phyloP scores from a whole-genome alignment of 2,329 filamentous ascomycete genomes.

The Fusarium nelsonii region DNA sequence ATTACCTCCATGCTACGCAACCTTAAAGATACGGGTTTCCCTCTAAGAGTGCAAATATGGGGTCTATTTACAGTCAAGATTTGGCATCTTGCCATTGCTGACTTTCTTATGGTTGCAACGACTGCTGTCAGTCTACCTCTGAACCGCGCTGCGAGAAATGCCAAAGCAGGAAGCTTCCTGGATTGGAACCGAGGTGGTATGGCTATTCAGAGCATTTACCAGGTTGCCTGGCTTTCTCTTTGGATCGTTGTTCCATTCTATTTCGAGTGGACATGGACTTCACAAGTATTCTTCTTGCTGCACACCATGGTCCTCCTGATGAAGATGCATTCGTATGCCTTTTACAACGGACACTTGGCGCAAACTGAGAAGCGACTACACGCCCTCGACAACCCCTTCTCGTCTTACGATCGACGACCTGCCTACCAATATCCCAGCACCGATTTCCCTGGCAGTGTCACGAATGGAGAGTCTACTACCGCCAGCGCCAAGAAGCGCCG shows the following conservation, averaged over 20 bases:
- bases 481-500: conserved; percentile 44
- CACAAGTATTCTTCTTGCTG: conserved; percentile 93
- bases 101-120: conserved; percentile 84
- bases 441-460: conserved; percentile 60
- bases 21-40: conserved; percentile 91
- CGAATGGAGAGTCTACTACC: conserved; percentile 39
- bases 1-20: conserved; percentile 94
- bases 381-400: conserved; percentile 80
- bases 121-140: conserved; percentile 80
- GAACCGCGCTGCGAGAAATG: conserved; percentile 73
- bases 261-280: conserved; percentile 94
- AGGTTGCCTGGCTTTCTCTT: conserved; percentile 80
- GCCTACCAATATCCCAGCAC: conserved; percentile 81
- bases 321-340: conserved; percentile 99
- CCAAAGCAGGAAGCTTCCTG: conserved; percentile 63
- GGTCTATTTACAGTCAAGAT: conserved; percentile 88
- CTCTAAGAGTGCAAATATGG: conserved; percentile 89
- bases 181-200: conserved; percentile 85
- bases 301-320: conserved; percentile 93
- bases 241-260: conserved; percentile 90
- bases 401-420: conserved; percentile 71
- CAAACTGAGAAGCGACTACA: conserved; percentile 86
- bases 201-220: conserved; percentile 84
- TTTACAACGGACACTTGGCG: conserved; percentile 96
- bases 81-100: conserved; percentile 85